Evolutionary conservation across 805 yeast genomes (phyloP).

Genomic region (Candida sanyiensis): DNA sequence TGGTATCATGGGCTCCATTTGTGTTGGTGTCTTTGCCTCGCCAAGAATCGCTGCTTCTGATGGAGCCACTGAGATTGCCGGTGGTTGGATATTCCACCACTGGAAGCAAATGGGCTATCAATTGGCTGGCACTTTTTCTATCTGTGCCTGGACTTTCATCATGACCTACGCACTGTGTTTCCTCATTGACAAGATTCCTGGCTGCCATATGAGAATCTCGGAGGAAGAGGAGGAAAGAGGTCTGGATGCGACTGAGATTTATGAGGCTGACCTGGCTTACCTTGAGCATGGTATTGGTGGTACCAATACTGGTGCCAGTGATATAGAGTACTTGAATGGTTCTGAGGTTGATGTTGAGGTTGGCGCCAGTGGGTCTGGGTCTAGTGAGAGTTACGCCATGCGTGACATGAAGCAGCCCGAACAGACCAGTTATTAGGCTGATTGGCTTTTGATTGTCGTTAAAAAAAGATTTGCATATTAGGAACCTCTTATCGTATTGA

Average conservation of each 20-base stretch:
- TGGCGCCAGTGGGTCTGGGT: slow-evolving; percentile 4
- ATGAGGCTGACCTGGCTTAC: slow-evolving; percentile 38
- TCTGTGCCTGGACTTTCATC: slow-evolving; percentile 39
- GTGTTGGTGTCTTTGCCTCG: slow-evolving; percentile 82
- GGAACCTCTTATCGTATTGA: too few relatives aligned
- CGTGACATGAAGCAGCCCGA: slow-evolving; percentile 5
- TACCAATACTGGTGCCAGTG: slow-evolving; percentile 1
- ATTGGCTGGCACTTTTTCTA: slow-evolving; percentile 48
- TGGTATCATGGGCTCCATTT: slow-evolving; percentile 81
- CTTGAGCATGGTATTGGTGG: slow-evolving; percentile 10
- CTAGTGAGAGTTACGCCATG: slow-evolving; percentile 5
- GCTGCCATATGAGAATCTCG: slow-evolving; percentile 38
- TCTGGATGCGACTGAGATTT: slow-evolving; percentile 45
- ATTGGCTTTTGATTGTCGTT: background rate
- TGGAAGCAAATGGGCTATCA: slow-evolving; percentile 91
- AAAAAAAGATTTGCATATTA: background rate
- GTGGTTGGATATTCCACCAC: slow-evolving; percentile 92
- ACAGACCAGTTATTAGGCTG: background rate
- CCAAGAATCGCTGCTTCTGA: slow-evolving; percentile 85
- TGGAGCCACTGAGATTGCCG: slow-evolving; percentile 73
- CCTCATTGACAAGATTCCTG: slow-evolving; percentile 46
- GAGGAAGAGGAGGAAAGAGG: slow-evolving; percentile 47
- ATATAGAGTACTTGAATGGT: slow-evolving; percentile 15
- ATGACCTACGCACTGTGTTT: slow-evolving; percentile 40
- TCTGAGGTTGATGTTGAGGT: background rate